Evolutionary conservation across 345 rosid genomes (phyloP).

Genomic region (Excoecaria agallocha): DNA sequence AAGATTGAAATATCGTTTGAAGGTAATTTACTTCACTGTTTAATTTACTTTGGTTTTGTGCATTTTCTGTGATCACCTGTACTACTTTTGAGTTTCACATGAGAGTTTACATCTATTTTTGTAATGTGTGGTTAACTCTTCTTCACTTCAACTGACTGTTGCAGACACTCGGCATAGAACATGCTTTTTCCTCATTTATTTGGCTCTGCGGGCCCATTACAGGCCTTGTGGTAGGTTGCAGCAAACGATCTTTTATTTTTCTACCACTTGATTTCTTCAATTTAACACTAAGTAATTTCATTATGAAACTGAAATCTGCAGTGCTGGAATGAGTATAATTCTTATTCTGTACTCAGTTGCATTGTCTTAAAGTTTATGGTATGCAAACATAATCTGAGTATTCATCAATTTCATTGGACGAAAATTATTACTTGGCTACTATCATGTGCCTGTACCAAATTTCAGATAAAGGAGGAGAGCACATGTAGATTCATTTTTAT

Average conservation of each 20-base stretch:
- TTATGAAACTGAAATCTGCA: not conserved
- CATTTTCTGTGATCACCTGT: too few species aligned
- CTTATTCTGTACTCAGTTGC: not conserved
- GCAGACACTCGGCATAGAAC: constrained; percentile 95
- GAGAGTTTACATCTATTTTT: not conserved
- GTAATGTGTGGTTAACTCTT: constrained; percentile 10
- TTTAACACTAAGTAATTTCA: not conserved
- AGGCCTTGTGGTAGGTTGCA: constrained; percentile 88
- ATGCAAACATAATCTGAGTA: not conserved
- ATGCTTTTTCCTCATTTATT: constrained; percentile 95
- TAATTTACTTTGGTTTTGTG: too few species aligned
- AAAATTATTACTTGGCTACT: not conserved
- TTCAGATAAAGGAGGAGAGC: not conserved
- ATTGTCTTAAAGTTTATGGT: not conserved
- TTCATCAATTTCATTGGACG: not conserved
- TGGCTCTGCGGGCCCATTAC: constrained; percentile 97
- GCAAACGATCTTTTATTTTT: not conserved
- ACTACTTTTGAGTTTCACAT: not conserved
- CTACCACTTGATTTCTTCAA: constrained; percentile 7
- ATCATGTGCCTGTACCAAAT: not conserved
- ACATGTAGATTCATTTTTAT: not conserved
- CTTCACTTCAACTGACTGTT: constrained; percentile 12
- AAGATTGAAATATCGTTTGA: too few species aligned
- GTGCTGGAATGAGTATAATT: not conserved
- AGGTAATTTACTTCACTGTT: too few species aligned